Conservation (phyloP, 164 flowering plant genomes). For the Taxillus chinensis region DNA sequence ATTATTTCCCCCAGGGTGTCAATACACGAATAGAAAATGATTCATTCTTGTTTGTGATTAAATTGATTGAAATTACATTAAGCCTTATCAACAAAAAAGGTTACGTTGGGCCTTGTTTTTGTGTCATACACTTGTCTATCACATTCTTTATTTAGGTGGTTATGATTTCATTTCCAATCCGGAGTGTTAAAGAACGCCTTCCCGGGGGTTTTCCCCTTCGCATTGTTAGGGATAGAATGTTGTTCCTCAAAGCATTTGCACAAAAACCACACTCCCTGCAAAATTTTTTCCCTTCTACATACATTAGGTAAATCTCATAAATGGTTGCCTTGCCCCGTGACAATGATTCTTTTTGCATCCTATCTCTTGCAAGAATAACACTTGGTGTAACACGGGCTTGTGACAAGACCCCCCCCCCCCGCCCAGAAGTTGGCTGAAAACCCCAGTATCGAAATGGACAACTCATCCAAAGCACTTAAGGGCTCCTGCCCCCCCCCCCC, state of each 20-base stretch:
- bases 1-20: too few species aligned
- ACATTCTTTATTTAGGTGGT: too few species aligned
- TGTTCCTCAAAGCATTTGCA: too few species aligned
- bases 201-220: constrained; percentile 85
- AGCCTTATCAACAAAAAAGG: too few species aligned
- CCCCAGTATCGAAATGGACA: constrained; percentile 46
- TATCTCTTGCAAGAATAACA: constrained; percentile 56
- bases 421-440: constrained; percentile 85
- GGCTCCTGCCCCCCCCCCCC: too few species aligned
- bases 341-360: background rate
- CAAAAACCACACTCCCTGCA: too few species aligned
- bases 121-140: too few species aligned
- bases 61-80: too few species aligned
- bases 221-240: background rate
- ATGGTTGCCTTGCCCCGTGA: background rate
- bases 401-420: constrained; percentile 91
- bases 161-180: constrained; percentile 70
- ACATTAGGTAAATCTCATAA: background rate
- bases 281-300: too few species aligned
- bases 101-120: too few species aligned
- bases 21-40: too few species aligned
- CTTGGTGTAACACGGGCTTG: constrained; percentile 80
- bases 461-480: constrained; percentile 39
- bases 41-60: too few species aligned
- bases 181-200: constrained; percentile 91